These are phyloP conservation scores for Aspergillus sparsus DNA, from an alignment of 495 filamentous ascomycete species.

Conservation along the genomic window DNA sequence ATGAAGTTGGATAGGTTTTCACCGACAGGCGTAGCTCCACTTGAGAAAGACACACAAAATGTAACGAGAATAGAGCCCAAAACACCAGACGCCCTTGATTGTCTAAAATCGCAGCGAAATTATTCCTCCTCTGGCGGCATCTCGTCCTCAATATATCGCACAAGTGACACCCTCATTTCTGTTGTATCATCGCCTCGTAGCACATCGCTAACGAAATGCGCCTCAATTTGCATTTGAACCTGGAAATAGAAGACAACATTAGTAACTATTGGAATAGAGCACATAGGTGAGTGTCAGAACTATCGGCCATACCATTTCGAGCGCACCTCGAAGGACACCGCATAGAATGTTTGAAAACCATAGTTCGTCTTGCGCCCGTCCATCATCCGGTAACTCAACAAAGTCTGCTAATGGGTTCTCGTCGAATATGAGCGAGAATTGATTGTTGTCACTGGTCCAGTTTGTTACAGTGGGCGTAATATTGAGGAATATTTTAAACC, in stretches of 20 bases:
- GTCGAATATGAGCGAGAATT: constrained; percentile 93
- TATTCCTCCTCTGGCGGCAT: constrained; percentile 95
- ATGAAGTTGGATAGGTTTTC: background rate
- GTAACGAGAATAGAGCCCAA: constrained; percentile 12
- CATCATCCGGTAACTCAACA: constrained; percentile 95
- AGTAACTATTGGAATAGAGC: background rate
- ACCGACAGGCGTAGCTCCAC: background rate
- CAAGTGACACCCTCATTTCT: constrained; percentile 91
- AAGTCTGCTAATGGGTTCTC: constrained; percentile 97
- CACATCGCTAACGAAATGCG: constrained; percentile 93
- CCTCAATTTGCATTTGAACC: constrained; percentile 99
- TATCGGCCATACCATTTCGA: constrained; percentile 83
- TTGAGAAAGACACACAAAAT: constrained; percentile 3
- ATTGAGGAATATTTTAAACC: constrained; percentile 98
- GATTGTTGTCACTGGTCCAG: constrained; percentile 93
- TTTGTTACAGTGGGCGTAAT: constrained; percentile 94
- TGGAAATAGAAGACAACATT: constrained; percentile 28
- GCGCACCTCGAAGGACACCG: constrained; percentile 81
- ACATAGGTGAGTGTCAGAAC: no score
- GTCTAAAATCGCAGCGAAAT: constrained; percentile 19
- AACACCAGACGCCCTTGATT: constrained; percentile 30
- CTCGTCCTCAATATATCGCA: constrained; percentile 97
- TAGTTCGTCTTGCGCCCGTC: constrained; percentile 89
- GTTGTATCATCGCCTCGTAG: constrained; percentile 92
- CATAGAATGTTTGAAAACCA: constrained; percentile 99